A percentile compares a stretch with the other conserved stretches of the same genome.
Evolutionary conservation across 2,329 filamentous ascomycete species (phyloP).

Genomic region (Albophoma yamanashiensis): DNA sequence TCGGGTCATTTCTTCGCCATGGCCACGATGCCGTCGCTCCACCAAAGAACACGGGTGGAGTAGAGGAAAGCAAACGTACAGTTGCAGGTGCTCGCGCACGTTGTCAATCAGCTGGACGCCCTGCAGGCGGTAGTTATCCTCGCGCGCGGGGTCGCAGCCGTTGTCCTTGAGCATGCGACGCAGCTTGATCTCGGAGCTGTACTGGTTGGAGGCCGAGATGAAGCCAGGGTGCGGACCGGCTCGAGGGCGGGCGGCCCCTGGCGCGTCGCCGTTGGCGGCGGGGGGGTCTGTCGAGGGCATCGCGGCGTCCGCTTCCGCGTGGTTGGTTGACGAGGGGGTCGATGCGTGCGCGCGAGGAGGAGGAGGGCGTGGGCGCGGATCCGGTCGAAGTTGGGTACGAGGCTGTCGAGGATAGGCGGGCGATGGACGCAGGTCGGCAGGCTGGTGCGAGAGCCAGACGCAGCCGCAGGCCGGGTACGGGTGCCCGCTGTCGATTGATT

Average conservation of each 20-base stretch:
- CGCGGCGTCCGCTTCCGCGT: neutral
- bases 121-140: constrained; percentile 71
- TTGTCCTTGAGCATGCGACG: constrained; percentile 60
- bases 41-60: no score
- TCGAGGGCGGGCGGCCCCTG: neutral
- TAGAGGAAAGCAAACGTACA: constrained; percentile 44
- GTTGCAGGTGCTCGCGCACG: constrained; percentile 64
- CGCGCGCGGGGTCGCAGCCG: constrained; percentile 63
- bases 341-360: neutral
- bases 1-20: neutral
- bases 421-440: neutral
- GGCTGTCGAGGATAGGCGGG: neutral
- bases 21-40: no score
- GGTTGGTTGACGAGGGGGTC: neutral
- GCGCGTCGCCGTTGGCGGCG: constrained; percentile 5
- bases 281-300: neutral
- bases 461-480: neutral
- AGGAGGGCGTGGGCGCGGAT: neutral
- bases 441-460: neutral
- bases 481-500: neutral
- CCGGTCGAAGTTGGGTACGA: neutral
- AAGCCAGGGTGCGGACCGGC: constrained; percentile 35
- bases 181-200: constrained; percentile 72
- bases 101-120: constrained; percentile 85
- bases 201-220: constrained; percentile 49